Evolutionary conservation across 2,329 filamentous ascomycete species (phyloP), one percentile per base, ranked within the genome.

Genomic region (Chaetomium strumarium): DNA sequence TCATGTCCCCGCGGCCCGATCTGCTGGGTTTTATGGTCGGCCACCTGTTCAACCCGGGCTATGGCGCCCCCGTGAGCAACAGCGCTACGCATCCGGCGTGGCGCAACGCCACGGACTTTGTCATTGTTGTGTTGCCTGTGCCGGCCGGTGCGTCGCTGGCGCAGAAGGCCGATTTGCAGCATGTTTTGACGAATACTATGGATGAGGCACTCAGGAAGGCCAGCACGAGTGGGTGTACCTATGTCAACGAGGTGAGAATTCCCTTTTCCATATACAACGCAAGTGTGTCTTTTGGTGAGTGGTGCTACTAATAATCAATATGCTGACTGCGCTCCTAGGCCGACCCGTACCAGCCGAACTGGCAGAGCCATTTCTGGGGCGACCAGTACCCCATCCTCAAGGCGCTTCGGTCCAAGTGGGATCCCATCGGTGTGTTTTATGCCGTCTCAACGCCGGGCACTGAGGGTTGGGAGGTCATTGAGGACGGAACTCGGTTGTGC

Each of bases 371-470:
- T 33, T 74, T 73, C 63, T 75, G 68, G 63, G 72, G 72, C 10
- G 58, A 53, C 5, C 65, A 70, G 38, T 73, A 74, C 48, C 60
- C 61, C 0, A 60, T 51, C 9, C 58, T 75, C 42, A 46, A 64
- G 37, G 47, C 43, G 2, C 63, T 76, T 13, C 74, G 76, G 60
- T 60, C 66, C 45, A 71, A 68, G 58, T 76, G 71, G 64, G 75
- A 75, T 64, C 64, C 69, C 20, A 46, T 64, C 14, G 64, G 65
- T 7, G 52, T 78, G 3, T 78, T 72, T 47, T 72, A 74, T 47
- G 73, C 72, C 19, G 61, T 67, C 2, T 66, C 68, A 0, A 73
- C 67, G 4, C 71, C 75, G 6, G 74, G 74, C 0, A 74, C 70
- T 29, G 73, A 77, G 37, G 62, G 62, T 3, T 77, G 75, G 74